Percentiles rank a stretch among this genome's conserved stretches.
phyloP scores from a whole-genome alignment of 106 monocot genomes.

The Chionographis japonica region DNA sequence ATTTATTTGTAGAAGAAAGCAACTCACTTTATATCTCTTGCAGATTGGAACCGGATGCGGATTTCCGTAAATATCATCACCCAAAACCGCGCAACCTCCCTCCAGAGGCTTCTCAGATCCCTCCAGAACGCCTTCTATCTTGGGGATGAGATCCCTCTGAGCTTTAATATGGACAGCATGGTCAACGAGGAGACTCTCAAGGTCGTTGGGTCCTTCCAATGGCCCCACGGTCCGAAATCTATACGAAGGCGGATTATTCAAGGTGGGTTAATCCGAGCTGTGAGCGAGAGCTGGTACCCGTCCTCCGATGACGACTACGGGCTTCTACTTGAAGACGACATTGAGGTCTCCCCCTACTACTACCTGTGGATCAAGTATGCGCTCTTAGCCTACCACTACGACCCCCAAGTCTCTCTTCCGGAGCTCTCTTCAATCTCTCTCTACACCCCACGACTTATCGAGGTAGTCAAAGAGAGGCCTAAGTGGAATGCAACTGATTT shows the following conservation, averaged over 20 bases:
- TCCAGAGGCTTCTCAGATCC: conserved; percentile 61
- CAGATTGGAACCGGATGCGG: conserved; percentile 94
- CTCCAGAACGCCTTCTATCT: conserved; percentile 81
- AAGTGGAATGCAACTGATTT: conserved; percentile 92
- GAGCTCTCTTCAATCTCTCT: conserved; percentile 95
- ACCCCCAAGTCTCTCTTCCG: conserved; percentile 75
- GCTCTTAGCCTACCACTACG: conserved; percentile 81
- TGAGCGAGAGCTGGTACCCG: conserved; percentile 99
- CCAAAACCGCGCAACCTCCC: conserved; percentile 73
- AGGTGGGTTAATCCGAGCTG: conserved; percentile 91
- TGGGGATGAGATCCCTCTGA: conserved; percentile 72
- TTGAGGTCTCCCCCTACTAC: conserved; percentile 97
- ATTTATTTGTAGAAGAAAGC: neutral
- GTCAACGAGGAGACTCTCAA: conserved; percentile 80
- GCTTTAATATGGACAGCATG: conserved; percentile 96
- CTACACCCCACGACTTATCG: conserved; percentile 83
- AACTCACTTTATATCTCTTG: neutral
- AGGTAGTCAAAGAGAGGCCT: conserved; percentile 96
- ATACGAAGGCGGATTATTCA: conserved; percentile 76
- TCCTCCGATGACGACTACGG: conserved; percentile 81
- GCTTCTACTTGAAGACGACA: conserved; percentile 87
- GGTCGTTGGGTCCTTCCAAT: conserved; percentile 65
- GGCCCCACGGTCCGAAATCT: conserved; percentile 77
- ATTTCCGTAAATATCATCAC: conserved; percentile 91
- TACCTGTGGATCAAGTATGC: conserved; percentile 97